These are phyloP conservation scores for Pyrenophora teres DNA, from an alignment of 2,329 filamentous ascomycete genomes.

Conservation along the genomic window DNA sequence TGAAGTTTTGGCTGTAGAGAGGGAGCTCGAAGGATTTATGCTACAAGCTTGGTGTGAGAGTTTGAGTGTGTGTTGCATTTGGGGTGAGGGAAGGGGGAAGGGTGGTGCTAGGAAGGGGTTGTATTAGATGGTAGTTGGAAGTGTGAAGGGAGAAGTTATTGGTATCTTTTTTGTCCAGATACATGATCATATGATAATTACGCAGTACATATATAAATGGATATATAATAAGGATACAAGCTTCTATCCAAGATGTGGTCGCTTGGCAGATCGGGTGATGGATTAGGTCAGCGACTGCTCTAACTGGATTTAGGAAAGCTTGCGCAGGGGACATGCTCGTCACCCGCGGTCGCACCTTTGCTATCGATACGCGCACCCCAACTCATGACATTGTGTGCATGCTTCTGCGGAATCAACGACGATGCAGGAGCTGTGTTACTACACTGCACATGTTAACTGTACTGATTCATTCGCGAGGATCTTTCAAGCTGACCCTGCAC, in stretches of 20 bases:
- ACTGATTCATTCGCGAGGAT: neutral
- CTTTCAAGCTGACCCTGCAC: neutral
- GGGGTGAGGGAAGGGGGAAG: conserved; percentile 58
- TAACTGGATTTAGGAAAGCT: neutral
- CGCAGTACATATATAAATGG: too few species aligned
- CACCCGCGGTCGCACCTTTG: neutral
- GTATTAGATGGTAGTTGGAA: conserved; percentile 14
- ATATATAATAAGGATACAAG: too few species aligned
- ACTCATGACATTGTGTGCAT: neutral
- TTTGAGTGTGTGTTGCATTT: conserved; percentile 82
- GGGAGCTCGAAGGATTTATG: conserved; percentile 52
- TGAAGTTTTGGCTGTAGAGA: conserved; percentile 30
- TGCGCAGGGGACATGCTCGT: neutral
- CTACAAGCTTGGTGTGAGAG: conserved; percentile 91
- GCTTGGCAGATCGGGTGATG: too few species aligned
- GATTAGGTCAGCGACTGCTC: neutral
- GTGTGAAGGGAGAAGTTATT: neutral
- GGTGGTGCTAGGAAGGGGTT: conserved; percentile 27
- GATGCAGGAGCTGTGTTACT: neutral
- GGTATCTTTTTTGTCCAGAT: neutral
- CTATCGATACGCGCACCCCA: neutral
- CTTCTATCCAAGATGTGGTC: too few species aligned
- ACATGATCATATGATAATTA: neutral
- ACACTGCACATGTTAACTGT: neutral
- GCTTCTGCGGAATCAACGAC: neutral